Evolutionary conservation across 2,329 filamentous ascomycete genomes (phyloP).

Genomic region (Diaporthe aspalathi): DNA sequence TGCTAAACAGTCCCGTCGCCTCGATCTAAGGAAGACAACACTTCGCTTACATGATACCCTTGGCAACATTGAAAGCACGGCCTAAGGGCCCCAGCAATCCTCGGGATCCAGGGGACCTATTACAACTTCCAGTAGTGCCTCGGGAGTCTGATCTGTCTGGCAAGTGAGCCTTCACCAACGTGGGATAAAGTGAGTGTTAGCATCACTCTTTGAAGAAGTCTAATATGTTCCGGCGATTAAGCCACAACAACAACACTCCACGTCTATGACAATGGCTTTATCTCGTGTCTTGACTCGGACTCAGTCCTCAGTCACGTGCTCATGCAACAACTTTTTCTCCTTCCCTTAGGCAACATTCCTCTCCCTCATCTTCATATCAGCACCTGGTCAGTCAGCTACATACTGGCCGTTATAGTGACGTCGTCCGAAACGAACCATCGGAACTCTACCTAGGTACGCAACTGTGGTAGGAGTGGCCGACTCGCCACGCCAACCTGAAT

Average conservation of each 20-base stretch:
- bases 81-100: too few species aligned
- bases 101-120: too few species aligned
- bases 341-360: background rate
- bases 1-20: too few species aligned
- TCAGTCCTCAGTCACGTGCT: background rate
- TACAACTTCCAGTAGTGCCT: too few species aligned
- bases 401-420: too few species aligned
- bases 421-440: background rate
- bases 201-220: background rate
- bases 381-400: too few species aligned
- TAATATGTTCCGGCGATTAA: background rate
- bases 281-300: background rate
- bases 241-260: background rate
- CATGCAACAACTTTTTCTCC: background rate
- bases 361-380: background rate
- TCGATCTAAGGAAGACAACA: too few species aligned
- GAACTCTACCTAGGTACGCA: background rate
- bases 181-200: background rate
- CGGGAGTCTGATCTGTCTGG: background rate
- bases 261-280: background rate
- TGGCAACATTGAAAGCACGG: too few species aligned
- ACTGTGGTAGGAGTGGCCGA: background rate
- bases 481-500: slow-evolving; percentile 1
- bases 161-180: background rate
- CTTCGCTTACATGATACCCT: too few species aligned